Evolutionary conservation across 2,329 filamentous ascomycete species (phyloP).

Genomic region (Plectosphaerella plurivora): DNA sequence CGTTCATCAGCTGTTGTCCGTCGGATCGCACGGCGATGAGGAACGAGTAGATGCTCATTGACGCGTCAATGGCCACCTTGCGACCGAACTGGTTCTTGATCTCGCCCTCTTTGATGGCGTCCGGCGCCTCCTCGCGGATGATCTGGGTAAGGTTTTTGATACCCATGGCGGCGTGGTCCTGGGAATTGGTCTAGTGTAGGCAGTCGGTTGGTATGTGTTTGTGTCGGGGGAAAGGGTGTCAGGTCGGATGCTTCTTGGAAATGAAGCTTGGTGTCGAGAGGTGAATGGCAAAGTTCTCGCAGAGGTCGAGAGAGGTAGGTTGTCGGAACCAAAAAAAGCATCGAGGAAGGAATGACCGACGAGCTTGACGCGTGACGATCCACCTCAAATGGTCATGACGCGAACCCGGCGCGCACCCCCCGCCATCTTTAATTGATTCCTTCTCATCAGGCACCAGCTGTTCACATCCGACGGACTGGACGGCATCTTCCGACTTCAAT

Average conservation of each 20-base stretch:
- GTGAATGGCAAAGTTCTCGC: background rate
- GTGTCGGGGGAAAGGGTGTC: background rate
- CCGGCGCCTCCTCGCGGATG: conserved; percentile 90
- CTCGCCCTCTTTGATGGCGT: conserved; percentile 91
- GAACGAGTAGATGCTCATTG: conserved; percentile 99
- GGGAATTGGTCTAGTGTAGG: background rate
- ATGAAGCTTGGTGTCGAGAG: background rate
- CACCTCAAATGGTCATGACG: background rate
- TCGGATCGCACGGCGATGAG: conserved; percentile 95
- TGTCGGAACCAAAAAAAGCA: background rate
- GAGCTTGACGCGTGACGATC: background rate
- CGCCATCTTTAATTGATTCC: too few species aligned
- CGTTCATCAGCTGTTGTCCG: conserved; percentile 92
- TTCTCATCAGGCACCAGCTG: too few species aligned
- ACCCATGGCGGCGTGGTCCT: conserved; percentile 41
- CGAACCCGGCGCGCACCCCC: background rate
- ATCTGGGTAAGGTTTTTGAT: conserved; percentile 74
- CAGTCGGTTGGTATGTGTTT: background rate
- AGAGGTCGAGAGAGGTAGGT: background rate
- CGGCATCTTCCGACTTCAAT: too few species aligned
- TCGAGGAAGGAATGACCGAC: background rate
- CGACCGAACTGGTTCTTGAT: conserved; percentile 99
- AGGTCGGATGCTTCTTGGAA: background rate
- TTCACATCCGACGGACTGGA: too few species aligned
- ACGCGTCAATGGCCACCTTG: conserved; percentile 91